Conservation (phyloP, 768 basidiomycete genomes). For the Coprinopsis strossmayeri region DNA sequence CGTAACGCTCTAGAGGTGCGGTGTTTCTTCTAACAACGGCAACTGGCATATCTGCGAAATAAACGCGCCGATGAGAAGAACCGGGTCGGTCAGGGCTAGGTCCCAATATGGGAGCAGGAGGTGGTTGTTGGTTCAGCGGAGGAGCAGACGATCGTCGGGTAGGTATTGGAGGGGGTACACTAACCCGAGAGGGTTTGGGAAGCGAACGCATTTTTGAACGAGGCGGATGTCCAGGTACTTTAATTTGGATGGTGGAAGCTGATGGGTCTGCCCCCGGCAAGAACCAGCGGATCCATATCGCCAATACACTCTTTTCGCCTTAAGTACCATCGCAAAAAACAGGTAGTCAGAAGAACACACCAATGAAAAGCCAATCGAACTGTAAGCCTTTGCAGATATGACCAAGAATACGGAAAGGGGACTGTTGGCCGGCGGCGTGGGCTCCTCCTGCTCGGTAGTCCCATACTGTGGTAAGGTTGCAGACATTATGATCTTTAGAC, state of each 20-base stretch:
- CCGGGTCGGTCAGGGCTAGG: constrained; percentile 8
- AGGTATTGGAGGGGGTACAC: constrained; percentile 10
- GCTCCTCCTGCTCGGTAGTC: not conserved
- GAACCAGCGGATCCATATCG: constrained; percentile 37
- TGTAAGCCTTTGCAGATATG: constrained; percentile 26
- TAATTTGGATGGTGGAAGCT: not conserved
- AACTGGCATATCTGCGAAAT: constrained; percentile 22
- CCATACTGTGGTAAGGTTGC: not conserved
- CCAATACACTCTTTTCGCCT: constrained; percentile 32
- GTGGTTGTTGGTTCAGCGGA: not conserved
- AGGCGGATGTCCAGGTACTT: not conserved
- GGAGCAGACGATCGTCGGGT: not conserved
- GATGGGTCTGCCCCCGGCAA: constrained; percentile 17
- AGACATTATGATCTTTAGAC: not conserved
- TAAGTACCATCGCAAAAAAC: constrained; percentile 1
- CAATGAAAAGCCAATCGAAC: constrained; percentile 32
- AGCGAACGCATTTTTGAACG: not conserved
- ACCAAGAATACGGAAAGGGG: constrained; percentile 19
- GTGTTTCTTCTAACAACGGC: constrained; percentile 18
- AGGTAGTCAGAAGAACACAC: constrained; percentile 20
- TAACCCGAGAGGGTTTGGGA: not conserved
- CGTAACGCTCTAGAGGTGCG: constrained; percentile 11
- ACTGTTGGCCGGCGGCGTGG: not conserved
- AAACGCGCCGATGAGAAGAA: constrained; percentile 20
- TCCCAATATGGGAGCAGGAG: not conserved